These are phyloP conservation scores for Pythium vanterpoolii DNA, from an alignment of 352 stramenopile genomes.

Conservation along the genomic window DNA sequence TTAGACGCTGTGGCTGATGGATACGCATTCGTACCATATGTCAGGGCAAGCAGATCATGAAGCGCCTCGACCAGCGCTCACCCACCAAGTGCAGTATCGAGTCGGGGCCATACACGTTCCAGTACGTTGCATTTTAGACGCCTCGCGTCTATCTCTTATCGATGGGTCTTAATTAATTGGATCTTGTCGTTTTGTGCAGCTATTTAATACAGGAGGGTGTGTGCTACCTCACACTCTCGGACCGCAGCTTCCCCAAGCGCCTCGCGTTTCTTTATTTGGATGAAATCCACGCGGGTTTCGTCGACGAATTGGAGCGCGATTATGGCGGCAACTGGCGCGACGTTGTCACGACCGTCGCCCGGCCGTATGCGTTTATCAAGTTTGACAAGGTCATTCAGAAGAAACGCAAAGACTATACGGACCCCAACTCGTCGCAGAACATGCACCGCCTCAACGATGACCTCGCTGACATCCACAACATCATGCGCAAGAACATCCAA, in stretches of 20 bases:
- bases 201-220: slow-evolving; percentile 97
- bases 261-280: slow-evolving; percentile 97
- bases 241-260: slow-evolving; percentile 96
- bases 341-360: slow-evolving; percentile 92
- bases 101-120: slow-evolving; percentile 89
- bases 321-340: slow-evolving; percentile 89
- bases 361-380: slow-evolving; percentile 99
- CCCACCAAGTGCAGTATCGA: slow-evolving; percentile 94
- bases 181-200: slow-evolving; percentile 30
- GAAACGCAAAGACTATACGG: slow-evolving; percentile 96
- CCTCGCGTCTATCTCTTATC: not conserved
- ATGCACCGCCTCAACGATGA: slow-evolving; percentile 97
- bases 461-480: slow-evolving; percentile 98
- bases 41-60: slow-evolving; percentile 93
- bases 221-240: slow-evolving; percentile 96
- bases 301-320: slow-evolving; percentile 93
- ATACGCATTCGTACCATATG: not conserved
- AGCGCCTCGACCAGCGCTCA: slow-evolving; percentile 88
- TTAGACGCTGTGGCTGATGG: not conserved
- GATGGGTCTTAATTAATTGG: not conserved
- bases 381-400: slow-evolving; percentile 98
- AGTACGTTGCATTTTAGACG: slow-evolving; percentile 48
- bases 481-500: slow-evolving; percentile 99
- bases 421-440: slow-evolving; percentile 94
- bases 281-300: slow-evolving; percentile 93